These are phyloP conservation scores for Paecilomyces formosus DNA, from an alignment of 2,329 filamentous ascomycete species.

Conservation along the genomic window DNA sequence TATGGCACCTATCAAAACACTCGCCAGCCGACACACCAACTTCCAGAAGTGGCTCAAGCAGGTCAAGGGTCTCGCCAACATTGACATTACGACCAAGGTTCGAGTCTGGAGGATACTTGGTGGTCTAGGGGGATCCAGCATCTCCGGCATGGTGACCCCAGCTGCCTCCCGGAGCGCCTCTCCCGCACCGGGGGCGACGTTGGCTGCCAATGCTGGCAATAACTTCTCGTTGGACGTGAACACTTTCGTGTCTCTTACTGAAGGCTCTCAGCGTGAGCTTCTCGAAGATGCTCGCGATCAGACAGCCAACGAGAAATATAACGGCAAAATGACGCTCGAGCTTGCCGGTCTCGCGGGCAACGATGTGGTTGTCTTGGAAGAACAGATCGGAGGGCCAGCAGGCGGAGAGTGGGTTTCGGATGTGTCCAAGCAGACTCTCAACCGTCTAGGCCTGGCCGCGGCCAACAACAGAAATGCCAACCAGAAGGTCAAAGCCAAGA, in stretches of 20 bases:
- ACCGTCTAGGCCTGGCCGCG: conserved; percentile 45
- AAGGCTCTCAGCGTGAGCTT: conserved; percentile 57
- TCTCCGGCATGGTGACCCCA: conserved; percentile 38
- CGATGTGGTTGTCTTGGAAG: conserved; percentile 76
- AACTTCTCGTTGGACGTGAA: conserved; percentile 55
- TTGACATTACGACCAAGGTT: conserved; percentile 65
- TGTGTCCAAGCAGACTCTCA: conserved; percentile 33
- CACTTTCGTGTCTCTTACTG: conserved; percentile 55
- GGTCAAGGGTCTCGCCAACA: conserved; percentile 60
- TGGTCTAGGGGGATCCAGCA: conserved; percentile 36
- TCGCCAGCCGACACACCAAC: conserved; percentile 62
- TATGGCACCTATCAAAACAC: conserved; percentile 56
- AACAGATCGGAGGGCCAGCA: conserved; percentile 52
- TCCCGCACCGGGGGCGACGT: conserved; percentile 34
- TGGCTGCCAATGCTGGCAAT: conserved; percentile 35
- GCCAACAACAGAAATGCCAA: conserved; percentile 25
- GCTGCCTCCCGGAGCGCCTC: conserved; percentile 36
- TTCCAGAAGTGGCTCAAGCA: conserved; percentile 70
- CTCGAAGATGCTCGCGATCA: conserved; percentile 59
- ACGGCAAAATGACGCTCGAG: conserved; percentile 61
- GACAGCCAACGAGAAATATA: conserved; percentile 68
- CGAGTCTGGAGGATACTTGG: conserved; percentile 62
- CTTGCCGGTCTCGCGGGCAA: conserved; percentile 63
- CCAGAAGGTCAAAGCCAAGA: conserved; percentile 32
- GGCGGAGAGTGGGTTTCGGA: conserved; percentile 52